Evolutionary conservation across 805 yeast species (phyloP).

Genomic region (Pichia heedii): DNA sequence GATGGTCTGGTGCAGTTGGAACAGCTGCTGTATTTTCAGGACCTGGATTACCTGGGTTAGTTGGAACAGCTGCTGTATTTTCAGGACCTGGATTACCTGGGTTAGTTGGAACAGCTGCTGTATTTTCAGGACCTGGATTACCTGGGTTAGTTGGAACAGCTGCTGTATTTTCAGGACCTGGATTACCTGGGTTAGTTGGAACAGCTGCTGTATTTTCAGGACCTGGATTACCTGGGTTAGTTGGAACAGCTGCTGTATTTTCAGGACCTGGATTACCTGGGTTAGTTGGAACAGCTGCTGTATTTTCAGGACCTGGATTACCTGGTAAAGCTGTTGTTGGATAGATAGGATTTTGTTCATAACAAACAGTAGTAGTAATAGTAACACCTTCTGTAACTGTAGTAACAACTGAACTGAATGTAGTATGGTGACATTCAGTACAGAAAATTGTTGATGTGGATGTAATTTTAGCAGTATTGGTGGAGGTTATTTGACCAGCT

Average conservation of each 20-base stretch:
- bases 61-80: neutral
- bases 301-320: neutral
- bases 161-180: neutral
- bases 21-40: neutral
- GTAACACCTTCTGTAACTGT: conserved; percentile 4
- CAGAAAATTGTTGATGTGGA: conserved; percentile 2
- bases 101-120: neutral
- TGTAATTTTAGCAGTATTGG: neutral
- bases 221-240: neutral
- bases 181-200: neutral
- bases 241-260: neutral
- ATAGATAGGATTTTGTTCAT: conserved; percentile 3
- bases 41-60: neutral
- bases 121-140: neutral
- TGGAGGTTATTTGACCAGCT: neutral
- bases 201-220: neutral
- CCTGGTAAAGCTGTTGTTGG: neutral
- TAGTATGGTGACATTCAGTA: conserved; percentile 1
- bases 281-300: neutral
- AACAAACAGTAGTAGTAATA: neutral
- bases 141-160: neutral
- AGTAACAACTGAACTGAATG: neutral
- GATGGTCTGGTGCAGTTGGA: neutral
- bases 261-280: neutral
- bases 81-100: neutral